These are phyloP conservation scores for Blastomyces percursus DNA, from an alignment of 2,329 filamentous ascomycete species.

Conservation along the genomic window DNA sequence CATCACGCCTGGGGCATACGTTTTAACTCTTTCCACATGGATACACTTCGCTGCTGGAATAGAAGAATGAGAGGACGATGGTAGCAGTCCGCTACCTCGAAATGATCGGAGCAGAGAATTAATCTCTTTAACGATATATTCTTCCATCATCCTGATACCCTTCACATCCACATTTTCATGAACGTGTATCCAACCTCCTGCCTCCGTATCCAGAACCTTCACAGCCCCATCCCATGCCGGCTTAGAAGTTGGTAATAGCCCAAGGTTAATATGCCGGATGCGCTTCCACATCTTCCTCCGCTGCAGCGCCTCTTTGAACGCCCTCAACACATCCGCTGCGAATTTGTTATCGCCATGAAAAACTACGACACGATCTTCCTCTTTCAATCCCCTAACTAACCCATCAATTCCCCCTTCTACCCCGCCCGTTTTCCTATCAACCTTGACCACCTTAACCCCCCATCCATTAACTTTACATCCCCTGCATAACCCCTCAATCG, in stretches of 20 bases:
- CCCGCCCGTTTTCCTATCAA: slow-evolving; percentile 27
- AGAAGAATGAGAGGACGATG: background rate
- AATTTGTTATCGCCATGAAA: slow-evolving; percentile 58
- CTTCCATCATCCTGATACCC: slow-evolving; percentile 31
- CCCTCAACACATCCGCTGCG: slow-evolving; percentile 36
- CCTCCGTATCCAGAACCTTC: slow-evolving; percentile 33
- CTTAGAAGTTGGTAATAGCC: slow-evolving; percentile 44
- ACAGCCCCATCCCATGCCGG: slow-evolving; percentile 42
- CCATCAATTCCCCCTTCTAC: slow-evolving; percentile 19
- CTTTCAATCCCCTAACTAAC: slow-evolving; percentile 24
- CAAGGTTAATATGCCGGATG: slow-evolving; percentile 49
- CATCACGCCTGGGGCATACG: slow-evolving; percentile 50
- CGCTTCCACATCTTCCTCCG: slow-evolving; percentile 23
- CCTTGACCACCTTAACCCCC: slow-evolving; percentile 45
- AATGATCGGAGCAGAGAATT: slow-evolving; percentile 19
- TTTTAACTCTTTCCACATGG: slow-evolving; percentile 45
- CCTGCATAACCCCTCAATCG: slow-evolving; percentile 66
- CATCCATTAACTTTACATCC: slow-evolving; percentile 63
- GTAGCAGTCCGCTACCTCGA: slow-evolving; percentile 9
- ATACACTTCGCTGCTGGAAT: slow-evolving; percentile 21
- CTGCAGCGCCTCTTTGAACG: slow-evolving; percentile 23
- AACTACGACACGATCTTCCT: slow-evolving; percentile 49
- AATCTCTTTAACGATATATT: slow-evolving; percentile 33
- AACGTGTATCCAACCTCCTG: slow-evolving; percentile 48
- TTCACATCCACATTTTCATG: slow-evolving; percentile 48